Evolutionary conservation across 1,284 basidiomycete species (phyloP).

Genomic region (Prillingera fragicola): DNA sequence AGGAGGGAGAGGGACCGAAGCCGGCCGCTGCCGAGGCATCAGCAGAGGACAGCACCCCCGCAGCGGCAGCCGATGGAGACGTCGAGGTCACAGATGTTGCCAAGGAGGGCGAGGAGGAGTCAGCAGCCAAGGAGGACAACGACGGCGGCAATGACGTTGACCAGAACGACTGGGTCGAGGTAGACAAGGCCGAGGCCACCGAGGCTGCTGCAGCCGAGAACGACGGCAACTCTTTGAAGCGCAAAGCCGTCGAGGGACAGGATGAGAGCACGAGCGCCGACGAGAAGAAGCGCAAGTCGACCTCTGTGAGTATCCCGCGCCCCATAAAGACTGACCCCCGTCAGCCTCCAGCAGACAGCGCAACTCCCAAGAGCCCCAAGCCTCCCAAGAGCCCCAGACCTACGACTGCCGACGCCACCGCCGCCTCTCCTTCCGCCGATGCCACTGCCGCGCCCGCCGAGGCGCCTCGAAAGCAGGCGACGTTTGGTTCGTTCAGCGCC

Average conservation of each 20-base stretch:
- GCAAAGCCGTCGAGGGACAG: constrained; percentile 34
- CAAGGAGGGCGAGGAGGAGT: background rate
- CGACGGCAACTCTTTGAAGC: constrained; percentile 28
- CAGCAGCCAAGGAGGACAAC: constrained; percentile 6
- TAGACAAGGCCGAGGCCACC: constrained; percentile 15
- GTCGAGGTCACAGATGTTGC: constrained; percentile 3
- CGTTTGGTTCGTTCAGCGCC: constrained; percentile 57
- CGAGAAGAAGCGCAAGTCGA: constrained; percentile 20
- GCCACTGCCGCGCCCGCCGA: constrained; percentile 7
- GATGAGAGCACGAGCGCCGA: constrained; percentile 21
- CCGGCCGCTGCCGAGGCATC: constrained; percentile 9
- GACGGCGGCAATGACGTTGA: constrained; percentile 3
- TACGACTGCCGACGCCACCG: background rate
- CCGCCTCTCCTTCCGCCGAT: background rate
- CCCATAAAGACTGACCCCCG: no score
- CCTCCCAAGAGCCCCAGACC: no score
- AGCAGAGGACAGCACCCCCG: background rate
- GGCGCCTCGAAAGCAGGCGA: constrained; percentile 26
- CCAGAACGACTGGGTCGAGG: constrained; percentile 17
- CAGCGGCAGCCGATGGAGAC: background rate
- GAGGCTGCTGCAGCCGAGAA: constrained; percentile 9
- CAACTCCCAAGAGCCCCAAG: no score
- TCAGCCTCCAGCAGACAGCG: no score
- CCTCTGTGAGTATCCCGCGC: constrained; percentile 18
- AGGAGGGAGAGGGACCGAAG: constrained; percentile 24